These are phyloP conservation scores for Grigorovia humatica DNA, from an alignment of 805 yeast species.

Conservation along the genomic window DNA sequence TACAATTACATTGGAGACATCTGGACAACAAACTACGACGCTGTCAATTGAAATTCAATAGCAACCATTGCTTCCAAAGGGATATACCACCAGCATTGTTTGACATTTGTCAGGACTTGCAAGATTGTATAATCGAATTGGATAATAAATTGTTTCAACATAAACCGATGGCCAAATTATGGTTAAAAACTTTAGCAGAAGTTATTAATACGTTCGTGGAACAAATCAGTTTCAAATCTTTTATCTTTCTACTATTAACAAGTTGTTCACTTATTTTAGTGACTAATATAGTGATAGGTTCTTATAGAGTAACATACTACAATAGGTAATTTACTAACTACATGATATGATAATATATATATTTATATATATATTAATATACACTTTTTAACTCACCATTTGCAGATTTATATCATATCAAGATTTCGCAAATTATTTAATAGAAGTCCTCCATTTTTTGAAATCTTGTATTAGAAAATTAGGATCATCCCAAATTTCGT, in stretches of 20 bases:
- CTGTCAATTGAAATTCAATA: conserved; percentile 31
- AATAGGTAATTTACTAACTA: neutral
- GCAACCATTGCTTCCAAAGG: conserved; percentile 62
- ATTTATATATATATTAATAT: neutral
- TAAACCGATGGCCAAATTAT: conserved; percentile 51
- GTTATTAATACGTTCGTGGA: conserved; percentile 66
- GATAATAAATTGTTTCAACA: conserved; percentile 19
- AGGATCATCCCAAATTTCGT: neutral
- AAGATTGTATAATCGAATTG: conserved; percentile 50
- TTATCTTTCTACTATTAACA: conserved; percentile 37
- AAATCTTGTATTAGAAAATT: conserved; percentile 1
- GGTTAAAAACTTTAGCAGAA: conserved; percentile 78
- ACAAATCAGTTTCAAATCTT: conserved; percentile 61
- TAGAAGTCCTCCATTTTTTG: conserved; percentile 2
- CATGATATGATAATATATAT: neutral
- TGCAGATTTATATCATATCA: too few species aligned
- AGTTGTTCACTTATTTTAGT: conserved; percentile 43
- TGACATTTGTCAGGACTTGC: conserved; percentile 60
- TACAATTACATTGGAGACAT: conserved; percentile 37
- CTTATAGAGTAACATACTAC: conserved; percentile 26
- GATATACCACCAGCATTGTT: conserved; percentile 76
- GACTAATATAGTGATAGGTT: conserved; percentile 42
- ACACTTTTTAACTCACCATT: too few species aligned
- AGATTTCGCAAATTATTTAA: neutral
- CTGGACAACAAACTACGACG: neutral